These are phyloP conservation scores for Talaromyces sp. DNA, from an alignment of 2,329 filamentous ascomycete species.

Conservation along the genomic window DNA sequence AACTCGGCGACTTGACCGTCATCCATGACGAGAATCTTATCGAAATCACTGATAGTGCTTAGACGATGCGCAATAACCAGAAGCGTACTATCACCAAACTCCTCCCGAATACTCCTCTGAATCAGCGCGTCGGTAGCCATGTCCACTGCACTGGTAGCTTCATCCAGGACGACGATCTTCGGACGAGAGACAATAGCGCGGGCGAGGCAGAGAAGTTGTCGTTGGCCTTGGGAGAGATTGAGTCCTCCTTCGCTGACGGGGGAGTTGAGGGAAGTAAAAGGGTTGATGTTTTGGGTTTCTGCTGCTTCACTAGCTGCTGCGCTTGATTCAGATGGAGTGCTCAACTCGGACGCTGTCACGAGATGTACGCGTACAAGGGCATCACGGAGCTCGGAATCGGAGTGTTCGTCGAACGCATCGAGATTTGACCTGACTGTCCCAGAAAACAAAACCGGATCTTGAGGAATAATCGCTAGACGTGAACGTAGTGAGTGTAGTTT, in stretches of 20 bases:
- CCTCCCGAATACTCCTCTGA: slow-evolving; percentile 64
- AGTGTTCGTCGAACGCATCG: slow-evolving; percentile 68
- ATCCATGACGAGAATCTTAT: slow-evolving; percentile 60
- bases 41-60: slow-evolving; percentile 68
- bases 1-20: slow-evolving; percentile 12
- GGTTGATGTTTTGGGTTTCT: slow-evolving; percentile 43
- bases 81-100: slow-evolving; percentile 58
- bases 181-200: slow-evolving; percentile 65
- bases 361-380: slow-evolving; percentile 68
- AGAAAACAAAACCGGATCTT: slow-evolving; percentile 76
- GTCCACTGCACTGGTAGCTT: slow-evolving; percentile 69
- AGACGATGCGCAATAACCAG: slow-evolving; percentile 68
- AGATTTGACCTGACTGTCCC: slow-evolving; percentile 72
- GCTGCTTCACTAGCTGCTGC: slow-evolving; percentile 17
- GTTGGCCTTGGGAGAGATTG: slow-evolving; percentile 69
- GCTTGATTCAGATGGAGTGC: slow-evolving; percentile 16
- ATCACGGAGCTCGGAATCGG: slow-evolving; percentile 63
- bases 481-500: slow-evolving; percentile 64
- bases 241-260: slow-evolving; percentile 66
- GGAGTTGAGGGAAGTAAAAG: slow-evolving; percentile 59
- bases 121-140: slow-evolving; percentile 68
- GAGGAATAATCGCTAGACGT: slow-evolving; percentile 74
- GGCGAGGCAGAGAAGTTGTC: slow-evolving; percentile 69
- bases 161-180: slow-evolving; percentile 70
- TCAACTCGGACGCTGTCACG: slow-evolving; percentile 35